Evolutionary conservation across 129 eudicot genomes (phyloP).

Genomic region (Flaveria ramosissima): DNA sequence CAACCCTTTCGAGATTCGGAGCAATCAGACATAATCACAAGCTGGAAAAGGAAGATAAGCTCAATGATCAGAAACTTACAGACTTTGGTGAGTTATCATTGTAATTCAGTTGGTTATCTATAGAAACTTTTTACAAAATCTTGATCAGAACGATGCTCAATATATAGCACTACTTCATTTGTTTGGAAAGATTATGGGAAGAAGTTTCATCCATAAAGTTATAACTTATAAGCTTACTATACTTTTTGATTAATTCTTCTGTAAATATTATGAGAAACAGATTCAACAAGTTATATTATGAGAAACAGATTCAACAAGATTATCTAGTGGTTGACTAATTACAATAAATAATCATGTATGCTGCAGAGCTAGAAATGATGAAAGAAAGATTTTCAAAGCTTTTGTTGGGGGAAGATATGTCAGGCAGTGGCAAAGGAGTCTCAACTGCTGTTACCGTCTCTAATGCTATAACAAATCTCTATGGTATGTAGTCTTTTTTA

Average conservation of each 20-base stretch:
- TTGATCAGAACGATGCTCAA: not conserved
- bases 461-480: slow-evolving; percentile 83
- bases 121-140: not conserved
- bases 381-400: slow-evolving; percentile 89
- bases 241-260: not conserved
- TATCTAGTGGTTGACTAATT: not conserved
- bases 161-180: no score
- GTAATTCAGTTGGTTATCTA: not conserved
- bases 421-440: slow-evolving; percentile 89
- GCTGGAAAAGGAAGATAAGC: slow-evolving; percentile 27
- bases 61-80: slow-evolving; percentile 33
- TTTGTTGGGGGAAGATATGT: slow-evolving; percentile 87
- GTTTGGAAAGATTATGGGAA: no score
- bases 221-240: not conserved
- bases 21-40: slow-evolving; percentile 43
- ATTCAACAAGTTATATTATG: not conserved
- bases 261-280: not conserved
- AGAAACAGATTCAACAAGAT: no score
- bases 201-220: no score
- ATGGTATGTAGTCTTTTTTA: slow-evolving; percentile 43
- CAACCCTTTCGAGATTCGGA: slow-evolving; percentile 57
- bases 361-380: slow-evolving; percentile 75
- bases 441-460: slow-evolving; percentile 79
- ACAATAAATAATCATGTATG: not conserved
- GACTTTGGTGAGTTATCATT: slow-evolving; percentile 41